Evolutionary conservation across 495 filamentous ascomycete genomes (phyloP).

Genomic region (Pyrenula massariospora): DNA sequence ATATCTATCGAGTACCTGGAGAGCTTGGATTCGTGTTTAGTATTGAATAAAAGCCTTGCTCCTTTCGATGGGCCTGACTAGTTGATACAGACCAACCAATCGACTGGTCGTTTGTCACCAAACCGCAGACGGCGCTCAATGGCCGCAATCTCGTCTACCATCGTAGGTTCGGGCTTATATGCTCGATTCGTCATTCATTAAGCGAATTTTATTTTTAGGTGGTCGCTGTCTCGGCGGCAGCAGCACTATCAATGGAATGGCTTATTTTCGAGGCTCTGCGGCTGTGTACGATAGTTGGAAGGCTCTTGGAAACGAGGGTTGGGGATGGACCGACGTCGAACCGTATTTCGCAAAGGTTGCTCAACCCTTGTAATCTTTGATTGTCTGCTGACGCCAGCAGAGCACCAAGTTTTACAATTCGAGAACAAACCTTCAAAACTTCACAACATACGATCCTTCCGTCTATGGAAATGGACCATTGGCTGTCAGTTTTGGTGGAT

Average conservation of each 20-base stretch:
- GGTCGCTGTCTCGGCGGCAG: slow-evolving; percentile 20
- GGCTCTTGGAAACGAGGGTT: slow-evolving; percentile 28
- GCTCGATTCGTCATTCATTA: not conserved
- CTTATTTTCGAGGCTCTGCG: slow-evolving; percentile 15
- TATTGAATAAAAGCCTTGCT: not conserved
- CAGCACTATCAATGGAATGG: slow-evolving; percentile 21
- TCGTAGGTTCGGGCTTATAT: slow-evolving; percentile 1
- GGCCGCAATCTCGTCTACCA: slow-evolving; percentile 15
- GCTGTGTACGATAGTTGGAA: slow-evolving; percentile 34
- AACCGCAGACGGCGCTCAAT: slow-evolving; percentile 17
- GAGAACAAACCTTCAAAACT: not conserved
- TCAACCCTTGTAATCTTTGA: not conserved
- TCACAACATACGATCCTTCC: not conserved
- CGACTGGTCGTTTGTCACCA: slow-evolving; percentile 15
- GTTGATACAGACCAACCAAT: not conserved
- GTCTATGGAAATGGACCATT: not conserved
- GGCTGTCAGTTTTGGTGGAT: not conserved
- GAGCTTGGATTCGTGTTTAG: not conserved
- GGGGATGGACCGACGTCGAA: slow-evolving; percentile 28
- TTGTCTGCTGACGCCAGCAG: not conserved
- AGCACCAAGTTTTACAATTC: not conserved
- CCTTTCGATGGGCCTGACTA: not conserved
- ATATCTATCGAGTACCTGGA: not conserved
- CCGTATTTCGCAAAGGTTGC: slow-evolving; percentile 22
- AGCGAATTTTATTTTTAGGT: slow-evolving; percentile 1